phyloP scores from a whole-genome alignment of 202 grass and related monocot genomes.

The Schoenoplectus tabernaemontani region DNA sequence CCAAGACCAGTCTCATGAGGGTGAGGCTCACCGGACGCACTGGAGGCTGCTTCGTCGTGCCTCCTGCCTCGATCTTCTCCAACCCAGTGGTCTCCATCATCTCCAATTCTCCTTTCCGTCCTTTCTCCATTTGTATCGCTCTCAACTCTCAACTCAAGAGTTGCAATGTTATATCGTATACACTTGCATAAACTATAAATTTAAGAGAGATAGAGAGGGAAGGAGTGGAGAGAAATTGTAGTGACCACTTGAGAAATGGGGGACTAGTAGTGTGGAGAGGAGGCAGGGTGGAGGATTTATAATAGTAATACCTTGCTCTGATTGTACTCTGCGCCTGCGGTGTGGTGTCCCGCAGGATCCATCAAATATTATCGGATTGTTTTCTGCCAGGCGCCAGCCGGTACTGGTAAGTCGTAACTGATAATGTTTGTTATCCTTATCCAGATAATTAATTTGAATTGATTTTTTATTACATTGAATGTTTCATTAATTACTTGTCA shows the following conservation, averaged over 20 bases:
- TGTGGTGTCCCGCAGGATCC: neutral
- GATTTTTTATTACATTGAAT: neutral
- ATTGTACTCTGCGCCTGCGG: conserved; percentile 24
- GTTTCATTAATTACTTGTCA: too few species aligned
- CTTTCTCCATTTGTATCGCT: neutral
- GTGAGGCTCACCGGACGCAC: conserved; percentile 32
- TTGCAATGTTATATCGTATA: conserved; percentile 24
- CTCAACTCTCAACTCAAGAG: too few species aligned
- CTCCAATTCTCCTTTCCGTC: conserved; percentile 33
- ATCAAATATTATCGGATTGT: conserved; percentile 2
- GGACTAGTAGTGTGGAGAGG: conserved; percentile 11
- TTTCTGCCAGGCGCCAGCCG: conserved; percentile 23
- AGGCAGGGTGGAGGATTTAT: conserved; percentile 18
- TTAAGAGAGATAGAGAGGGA: neutral
- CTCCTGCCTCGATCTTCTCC: conserved; percentile 2
- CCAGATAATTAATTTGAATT: neutral
- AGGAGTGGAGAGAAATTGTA: neutral
- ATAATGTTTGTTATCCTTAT: neutral
- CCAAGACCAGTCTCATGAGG: conserved; percentile 37
- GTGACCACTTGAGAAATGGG: neutral
- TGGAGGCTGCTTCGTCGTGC: neutral
- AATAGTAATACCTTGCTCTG: neutral
- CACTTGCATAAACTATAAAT: neutral
- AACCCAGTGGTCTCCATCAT: conserved; percentile 30
- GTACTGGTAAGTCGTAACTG: too few species aligned